phyloP scores from a whole-genome alignment of 75 land plant species.

The Sequoiadendron giganteum region DNA sequence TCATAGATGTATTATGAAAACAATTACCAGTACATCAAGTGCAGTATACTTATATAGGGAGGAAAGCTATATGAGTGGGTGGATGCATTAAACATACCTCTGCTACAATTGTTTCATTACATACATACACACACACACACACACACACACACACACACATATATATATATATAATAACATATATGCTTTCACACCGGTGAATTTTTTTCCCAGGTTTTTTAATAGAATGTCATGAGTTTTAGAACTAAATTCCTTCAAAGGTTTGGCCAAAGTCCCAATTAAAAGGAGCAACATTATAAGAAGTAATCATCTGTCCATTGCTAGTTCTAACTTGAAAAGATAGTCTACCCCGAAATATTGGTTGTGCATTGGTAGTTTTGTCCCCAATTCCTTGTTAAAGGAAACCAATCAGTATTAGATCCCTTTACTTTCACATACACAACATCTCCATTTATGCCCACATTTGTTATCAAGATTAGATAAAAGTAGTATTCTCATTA shows the following conservation, averaged over 20 bases:
- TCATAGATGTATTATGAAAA: no score
- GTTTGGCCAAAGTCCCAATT: slow-evolving; percentile 38
- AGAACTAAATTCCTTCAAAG: slow-evolving; percentile 18
- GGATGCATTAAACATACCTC: background rate
- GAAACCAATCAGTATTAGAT: slow-evolving; percentile 27
- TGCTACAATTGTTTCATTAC: background rate
- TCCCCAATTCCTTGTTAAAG: slow-evolving; percentile 35
- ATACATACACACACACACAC: no score
- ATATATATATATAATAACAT: background rate
- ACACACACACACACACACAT: no score
- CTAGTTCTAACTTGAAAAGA: slow-evolving; percentile 33
- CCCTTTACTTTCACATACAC: slow-evolving; percentile 33
- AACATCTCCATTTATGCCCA: slow-evolving; percentile 42
- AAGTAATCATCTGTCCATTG: slow-evolving; percentile 16
- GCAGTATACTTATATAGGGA: background rate
- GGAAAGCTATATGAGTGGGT: background rate
- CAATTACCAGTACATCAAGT: no score
- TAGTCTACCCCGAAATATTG: slow-evolving; percentile 18
- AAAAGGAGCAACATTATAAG: slow-evolving; percentile 23
- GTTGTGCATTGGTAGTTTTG: slow-evolving; percentile 26
- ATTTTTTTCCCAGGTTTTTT: background rate
- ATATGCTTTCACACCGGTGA: background rate
- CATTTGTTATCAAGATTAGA: slow-evolving; percentile 29
- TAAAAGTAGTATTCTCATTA: slow-evolving; percentile 30
- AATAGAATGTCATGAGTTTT: background rate